These are phyloP conservation scores for Cylindricascospora bacillispora DNA, from an alignment of 1,139 yeast species.

Conservation along the genomic window DNA sequence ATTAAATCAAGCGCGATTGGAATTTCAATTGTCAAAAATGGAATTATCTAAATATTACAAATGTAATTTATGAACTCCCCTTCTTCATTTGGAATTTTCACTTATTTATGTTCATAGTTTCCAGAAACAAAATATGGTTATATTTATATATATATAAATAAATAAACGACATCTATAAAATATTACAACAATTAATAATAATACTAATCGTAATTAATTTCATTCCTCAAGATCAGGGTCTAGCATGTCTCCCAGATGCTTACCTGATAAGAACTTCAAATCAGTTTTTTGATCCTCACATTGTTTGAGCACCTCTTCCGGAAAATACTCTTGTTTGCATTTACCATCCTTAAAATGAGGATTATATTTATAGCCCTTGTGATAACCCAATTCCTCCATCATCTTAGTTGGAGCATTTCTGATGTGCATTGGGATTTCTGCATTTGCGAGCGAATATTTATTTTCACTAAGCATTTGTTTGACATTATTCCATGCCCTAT, in stretches of 20 bases:
- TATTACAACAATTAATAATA: too few species aligned
- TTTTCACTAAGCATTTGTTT: conserved; percentile 44
- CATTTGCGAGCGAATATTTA: conserved; percentile 45
- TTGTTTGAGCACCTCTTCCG: conserved; percentile 34
- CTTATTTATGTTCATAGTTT: too few species aligned
- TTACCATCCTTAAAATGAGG: conserved; percentile 65
- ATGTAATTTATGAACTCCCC: conserved; percentile 33
- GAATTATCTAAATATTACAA: conserved; percentile 50
- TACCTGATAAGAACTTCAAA: conserved; percentile 27
- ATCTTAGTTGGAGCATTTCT: conserved; percentile 88
- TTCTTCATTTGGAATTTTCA: background rate
- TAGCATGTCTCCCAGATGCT: conserved; percentile 31
- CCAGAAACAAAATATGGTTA: too few species aligned
- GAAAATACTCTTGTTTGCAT: conserved; percentile 61
- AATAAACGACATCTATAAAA: too few species aligned
- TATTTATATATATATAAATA: too few species aligned
- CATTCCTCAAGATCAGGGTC: conserved; percentile 25
- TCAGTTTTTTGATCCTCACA: conserved; percentile 10
- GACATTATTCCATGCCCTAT: conserved; percentile 61
- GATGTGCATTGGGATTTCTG: conserved; percentile 66
- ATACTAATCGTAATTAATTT: too few species aligned
- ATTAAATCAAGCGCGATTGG: conserved; percentile 42
- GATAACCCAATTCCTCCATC: conserved; percentile 82
- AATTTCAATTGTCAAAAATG: conserved; percentile 41
- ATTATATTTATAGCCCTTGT: conserved; percentile 74